A percentile compares a stretch with the other conserved stretches of the same genome.
Conservation (phyloP, 108 stramenopile species). For the Nannochloropsis salina region DNA sequence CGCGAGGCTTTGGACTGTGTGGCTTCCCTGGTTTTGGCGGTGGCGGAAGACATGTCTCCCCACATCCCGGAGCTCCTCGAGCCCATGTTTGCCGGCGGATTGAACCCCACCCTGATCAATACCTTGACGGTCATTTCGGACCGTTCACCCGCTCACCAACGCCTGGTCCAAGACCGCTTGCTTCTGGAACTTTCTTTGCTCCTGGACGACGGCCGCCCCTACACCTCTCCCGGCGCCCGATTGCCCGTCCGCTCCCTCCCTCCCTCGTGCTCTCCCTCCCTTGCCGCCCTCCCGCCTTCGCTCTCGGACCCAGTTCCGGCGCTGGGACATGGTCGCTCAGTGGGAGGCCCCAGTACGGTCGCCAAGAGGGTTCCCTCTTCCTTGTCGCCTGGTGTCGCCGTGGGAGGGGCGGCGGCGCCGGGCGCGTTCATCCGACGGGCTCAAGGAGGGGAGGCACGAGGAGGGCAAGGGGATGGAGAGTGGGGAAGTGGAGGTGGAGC, state of each 20-base stretch:
- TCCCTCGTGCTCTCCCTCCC: background rate
- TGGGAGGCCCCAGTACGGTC: background rate
- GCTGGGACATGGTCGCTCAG: background rate
- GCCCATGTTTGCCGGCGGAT: conserved; percentile 77
- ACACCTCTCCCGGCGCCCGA: background rate
- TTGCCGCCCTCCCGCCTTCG: no score
- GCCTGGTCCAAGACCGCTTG: conserved; percentile 69
- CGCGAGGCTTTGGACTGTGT: conserved; percentile 72
- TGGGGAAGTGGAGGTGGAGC: background rate
- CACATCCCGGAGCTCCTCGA: conserved; percentile 69
- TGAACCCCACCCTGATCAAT: conserved; percentile 74
- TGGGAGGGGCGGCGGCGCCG: conserved; percentile 15
- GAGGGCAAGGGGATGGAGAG: background rate
- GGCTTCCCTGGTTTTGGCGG: conserved; percentile 78
- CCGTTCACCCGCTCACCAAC: conserved; percentile 59
- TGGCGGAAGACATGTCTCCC: conserved; percentile 65
- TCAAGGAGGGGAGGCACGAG: background rate
- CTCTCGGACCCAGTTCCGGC: no score
- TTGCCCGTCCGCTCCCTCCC: background rate
- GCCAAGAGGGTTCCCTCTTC: background rate
- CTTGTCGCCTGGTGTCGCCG: background rate
- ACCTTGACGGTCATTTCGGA: conserved; percentile 71
- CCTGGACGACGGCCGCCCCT: conserved; percentile 61
- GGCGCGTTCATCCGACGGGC: background rate
- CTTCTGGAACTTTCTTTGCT: conserved; percentile 73